Base-by-base conservation (phyloP, 129 eudicot genomes). In the Flaveria sonorensis region DNA sequence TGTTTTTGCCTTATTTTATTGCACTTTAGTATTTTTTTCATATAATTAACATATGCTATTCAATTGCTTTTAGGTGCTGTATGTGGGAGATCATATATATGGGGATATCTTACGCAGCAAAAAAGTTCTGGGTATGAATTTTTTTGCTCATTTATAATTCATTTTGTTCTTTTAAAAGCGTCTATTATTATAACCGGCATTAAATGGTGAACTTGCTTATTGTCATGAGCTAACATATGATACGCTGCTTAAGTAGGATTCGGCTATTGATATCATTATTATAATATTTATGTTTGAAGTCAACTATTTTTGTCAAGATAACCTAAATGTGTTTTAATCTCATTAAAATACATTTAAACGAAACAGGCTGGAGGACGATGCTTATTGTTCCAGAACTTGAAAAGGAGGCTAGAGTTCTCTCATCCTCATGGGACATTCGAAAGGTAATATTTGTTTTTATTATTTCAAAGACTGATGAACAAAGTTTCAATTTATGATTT, bases 381-480 rank as follows among this genome's bases (percentile, higher is more conserved):
- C 98, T 94, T 55, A 96, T 91, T 62, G 96, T 94, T 81, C 98
- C 98, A 6, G 98, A 94, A 87, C 97, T 94, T 89, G 98, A 89
- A 83, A 89, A 85, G 85, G 98, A 94, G 86, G 97, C 86, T 36
- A 84, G 85, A 71, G 83, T 91, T 76, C 92, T 94, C 5, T 80
- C 89, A 84, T 79, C 86, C 81, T 39, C 86, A 47, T 63, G 84
- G 79, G 92, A 83, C 56, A 77, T 86, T 43, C 98, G 97, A 81
- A 94, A 94, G 97, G 98, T 94, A 88, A 72, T 50, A 11, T 71
- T 50, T 48, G 30, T 12, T 45, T 15, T 48, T 48, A 19, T 26
- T 60, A 52, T 47, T 47, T 70, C 43, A 24, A 70, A 56, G 62
- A n/a, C 23, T 50, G 45, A 32, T 26, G 45, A 70, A 48, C 39